Evolutionary conservation across 2,329 filamentous ascomycete species (phyloP), one percentile per base, ranked within the genome.

Genomic region (Aureobasidium uvarum): DNA sequence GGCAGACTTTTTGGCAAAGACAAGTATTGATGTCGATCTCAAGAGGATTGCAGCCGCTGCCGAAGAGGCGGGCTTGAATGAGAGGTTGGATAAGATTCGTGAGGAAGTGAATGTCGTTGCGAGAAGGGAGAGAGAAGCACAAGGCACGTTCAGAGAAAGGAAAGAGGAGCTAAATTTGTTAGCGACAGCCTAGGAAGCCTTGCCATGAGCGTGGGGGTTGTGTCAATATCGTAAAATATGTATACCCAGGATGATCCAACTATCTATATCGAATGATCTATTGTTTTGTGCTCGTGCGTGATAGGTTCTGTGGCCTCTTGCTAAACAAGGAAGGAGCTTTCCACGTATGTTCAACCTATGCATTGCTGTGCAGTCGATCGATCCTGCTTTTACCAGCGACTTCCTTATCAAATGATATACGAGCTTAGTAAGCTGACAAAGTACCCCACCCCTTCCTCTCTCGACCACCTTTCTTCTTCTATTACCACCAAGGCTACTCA

Each of bases 51-150:
- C 96, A 67, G 87, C 91, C 69, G 86, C 91, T 45, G 89, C 87
- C 0, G 95, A 99, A 75, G 87, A 94, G 68, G 87, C 88, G 5
- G 90, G 89, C 0, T 83, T 97, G 66, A 81, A 82, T 52, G 84
- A 86, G 64, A 84, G 95, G 36, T 79, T 98, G 62, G 90, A 89
- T 70, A 83, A 83, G 13, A 78, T 97, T 66, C 85, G 92, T 59
- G 89, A 90, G n/a, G 92, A 97, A 75, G 92, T 96, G 25, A 84
- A 82, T 7, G 91, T 90, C 71, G 85, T 98, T 11, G 90, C 87
- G 70, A 86, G 86, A 71, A 83, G 94, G 68, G 94, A 98, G 80
- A 84, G 93, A 66, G 92, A 97, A 78, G 92, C 92, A 7, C 95
- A 99, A 78, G 92, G 97, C 69, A 76, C 89, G 72, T 99, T 95